Conservation (phyloP, 2,329 filamentous ascomycete genomes). For the Trichoderma polysporum region DNA sequence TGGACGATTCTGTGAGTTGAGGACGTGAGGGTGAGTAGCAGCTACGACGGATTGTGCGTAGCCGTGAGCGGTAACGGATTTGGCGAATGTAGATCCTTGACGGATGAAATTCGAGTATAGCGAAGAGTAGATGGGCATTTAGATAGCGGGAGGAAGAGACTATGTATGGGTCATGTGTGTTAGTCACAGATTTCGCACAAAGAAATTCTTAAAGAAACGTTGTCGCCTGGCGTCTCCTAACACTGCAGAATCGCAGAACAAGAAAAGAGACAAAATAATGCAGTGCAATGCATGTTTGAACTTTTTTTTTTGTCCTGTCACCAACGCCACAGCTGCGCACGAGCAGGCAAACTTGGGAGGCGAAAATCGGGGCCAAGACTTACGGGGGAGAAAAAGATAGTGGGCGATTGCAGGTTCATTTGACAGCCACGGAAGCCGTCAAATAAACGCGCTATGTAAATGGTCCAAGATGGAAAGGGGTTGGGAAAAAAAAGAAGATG, state of each 20-base stretch:
- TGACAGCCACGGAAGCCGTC: constrained; percentile 80
- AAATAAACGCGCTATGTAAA: constrained; percentile 79
- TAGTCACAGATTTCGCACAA: not conserved
- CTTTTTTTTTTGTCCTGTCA: not conserved
- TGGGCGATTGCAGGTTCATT: constrained; percentile 92
- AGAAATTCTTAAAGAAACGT: not conserved
- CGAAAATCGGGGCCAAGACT: constrained; percentile 32
- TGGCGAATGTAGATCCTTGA: constrained; percentile 80
- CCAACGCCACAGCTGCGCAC: not conserved
- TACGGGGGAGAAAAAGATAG: constrained; percentile 63
- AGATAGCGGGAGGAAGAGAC: constrained; percentile 65
- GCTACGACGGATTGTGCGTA: constrained; percentile 98
- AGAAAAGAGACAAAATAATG: not conserved
- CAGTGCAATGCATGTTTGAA: not conserved
- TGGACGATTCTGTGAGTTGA: constrained; percentile 69
- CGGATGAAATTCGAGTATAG: constrained; percentile 83
- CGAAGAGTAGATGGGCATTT: constrained; percentile 82
- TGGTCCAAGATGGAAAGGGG: constrained; percentile 23
- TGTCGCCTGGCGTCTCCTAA: not conserved
- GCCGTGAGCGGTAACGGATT: constrained; percentile 94
- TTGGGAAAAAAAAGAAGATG: not conserved
- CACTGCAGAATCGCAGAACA: not conserved
- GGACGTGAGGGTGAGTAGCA: constrained; percentile 77
- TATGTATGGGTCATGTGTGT: constrained; percentile 34
- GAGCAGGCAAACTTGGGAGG: not conserved